These are phyloP conservation scores for Sclerotinia borealis DNA, from an alignment of 2,329 filamentous ascomycete species.

Conservation along the genomic window DNA sequence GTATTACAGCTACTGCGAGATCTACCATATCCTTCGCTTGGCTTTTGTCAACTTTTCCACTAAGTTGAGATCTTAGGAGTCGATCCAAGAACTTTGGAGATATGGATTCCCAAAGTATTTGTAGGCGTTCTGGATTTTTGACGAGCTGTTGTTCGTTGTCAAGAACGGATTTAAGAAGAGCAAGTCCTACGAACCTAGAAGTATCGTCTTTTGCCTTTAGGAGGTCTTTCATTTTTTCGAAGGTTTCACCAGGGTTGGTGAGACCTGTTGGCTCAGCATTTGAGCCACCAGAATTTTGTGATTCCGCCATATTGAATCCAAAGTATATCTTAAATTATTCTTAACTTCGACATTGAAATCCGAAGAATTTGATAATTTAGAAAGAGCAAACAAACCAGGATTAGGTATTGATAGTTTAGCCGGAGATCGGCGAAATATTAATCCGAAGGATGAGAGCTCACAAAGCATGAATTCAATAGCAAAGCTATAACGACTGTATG, in stretches of 20 bases:
- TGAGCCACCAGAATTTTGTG: neutral
- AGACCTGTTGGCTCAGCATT: conserved; percentile 2
- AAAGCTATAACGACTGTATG: neutral
- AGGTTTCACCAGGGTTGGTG: conserved; percentile 20
- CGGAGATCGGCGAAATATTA: conserved; percentile 1
- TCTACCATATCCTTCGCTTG: conserved; percentile 56
- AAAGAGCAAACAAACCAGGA: neutral
- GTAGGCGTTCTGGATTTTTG: conserved; percentile 41
- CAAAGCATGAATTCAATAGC: neutral
- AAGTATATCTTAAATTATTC: neutral
- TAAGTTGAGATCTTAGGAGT: conserved; percentile 49
- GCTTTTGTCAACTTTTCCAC: conserved; percentile 30
- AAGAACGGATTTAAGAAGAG: conserved; percentile 58
- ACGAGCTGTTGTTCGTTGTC: conserved; percentile 51
- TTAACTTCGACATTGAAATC: neutral
- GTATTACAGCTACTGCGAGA: conserved; percentile 55
- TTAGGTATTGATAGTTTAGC: neutral
- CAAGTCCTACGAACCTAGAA: conserved; percentile 60
- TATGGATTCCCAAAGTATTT: conserved; percentile 53
- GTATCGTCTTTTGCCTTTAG: conserved; percentile 59
- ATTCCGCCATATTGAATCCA: neutral
- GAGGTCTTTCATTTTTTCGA: conserved; percentile 49
- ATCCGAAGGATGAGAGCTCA: conserved; percentile 3
- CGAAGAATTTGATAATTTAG: neutral
- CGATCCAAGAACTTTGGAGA: conserved; percentile 59